Conservation (phyloP, 768 basidiomycete genomes). For the Clitopilus hobsonii region DNA sequence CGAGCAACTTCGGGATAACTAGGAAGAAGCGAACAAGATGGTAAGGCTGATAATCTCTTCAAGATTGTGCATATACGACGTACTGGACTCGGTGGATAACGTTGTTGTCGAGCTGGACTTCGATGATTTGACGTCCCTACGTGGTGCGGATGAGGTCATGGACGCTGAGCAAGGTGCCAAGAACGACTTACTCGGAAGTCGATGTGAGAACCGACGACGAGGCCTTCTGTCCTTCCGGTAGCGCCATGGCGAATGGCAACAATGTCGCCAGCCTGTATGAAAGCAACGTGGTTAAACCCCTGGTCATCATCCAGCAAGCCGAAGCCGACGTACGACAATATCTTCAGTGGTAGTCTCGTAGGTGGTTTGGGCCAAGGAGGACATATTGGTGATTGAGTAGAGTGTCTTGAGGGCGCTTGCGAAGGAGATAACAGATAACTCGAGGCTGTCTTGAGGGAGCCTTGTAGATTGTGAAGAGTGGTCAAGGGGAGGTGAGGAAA, state of each 20-base stretch:
- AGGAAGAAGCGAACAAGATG: slow-evolving; percentile 1
- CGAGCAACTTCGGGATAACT: slow-evolving; percentile 81
- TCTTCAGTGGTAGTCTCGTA: slow-evolving; percentile 20
- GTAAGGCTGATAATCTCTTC: background rate
- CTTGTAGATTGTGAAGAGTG: background rate
- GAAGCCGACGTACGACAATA: slow-evolving; percentile 24
- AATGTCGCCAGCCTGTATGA: slow-evolving; percentile 66
- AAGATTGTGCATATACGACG: slow-evolving; percentile 39
- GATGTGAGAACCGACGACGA: slow-evolving; percentile 71
- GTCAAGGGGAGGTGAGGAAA: background rate
- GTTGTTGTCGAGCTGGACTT: slow-evolving; percentile 75
- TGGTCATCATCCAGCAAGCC: background rate
- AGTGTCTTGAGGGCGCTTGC: background rate
- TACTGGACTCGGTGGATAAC: slow-evolving; percentile 44
- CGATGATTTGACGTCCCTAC: slow-evolving; percentile 78
- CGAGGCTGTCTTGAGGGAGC: background rate
- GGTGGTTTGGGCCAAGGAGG: background rate
- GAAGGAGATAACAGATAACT: background rate
- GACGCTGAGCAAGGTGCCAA: background rate
- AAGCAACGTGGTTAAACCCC: background rate
- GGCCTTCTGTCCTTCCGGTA: slow-evolving; percentile 68
- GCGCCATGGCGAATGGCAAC: slow-evolving; percentile 67
- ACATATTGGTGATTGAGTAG: background rate
- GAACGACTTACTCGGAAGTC: slow-evolving; percentile 58
- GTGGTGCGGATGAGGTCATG: slow-evolving; percentile 3